Evolutionary conservation across 441 rosid genomes (phyloP).

Genomic region (Bruguiera hainesii): DNA sequence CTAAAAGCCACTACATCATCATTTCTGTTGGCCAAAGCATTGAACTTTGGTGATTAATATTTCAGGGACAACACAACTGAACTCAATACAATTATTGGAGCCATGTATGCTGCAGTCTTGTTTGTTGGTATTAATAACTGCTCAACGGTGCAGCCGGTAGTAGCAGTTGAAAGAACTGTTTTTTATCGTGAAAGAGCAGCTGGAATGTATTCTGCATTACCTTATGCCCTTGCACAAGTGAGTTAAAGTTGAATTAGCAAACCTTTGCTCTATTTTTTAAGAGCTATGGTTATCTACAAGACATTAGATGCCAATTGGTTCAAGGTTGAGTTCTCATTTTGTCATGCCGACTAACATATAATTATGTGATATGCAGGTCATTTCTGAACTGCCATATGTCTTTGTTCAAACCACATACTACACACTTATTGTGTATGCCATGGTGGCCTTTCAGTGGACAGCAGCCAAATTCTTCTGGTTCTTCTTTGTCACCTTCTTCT

Average conservation of each 20-base stretch:
- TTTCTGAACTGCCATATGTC: conserved; percentile 76
- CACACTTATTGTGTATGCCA: conserved; percentile 66
- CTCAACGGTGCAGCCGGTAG: conserved; percentile 74
- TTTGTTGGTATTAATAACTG: conserved; percentile 77
- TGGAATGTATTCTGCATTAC: conserved; percentile 89
- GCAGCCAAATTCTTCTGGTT: conserved; percentile 85
- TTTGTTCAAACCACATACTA: conserved; percentile 66
- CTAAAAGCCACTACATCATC: not conserved
- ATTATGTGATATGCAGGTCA: conserved; percentile 47
- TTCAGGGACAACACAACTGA: conserved; percentile 50
- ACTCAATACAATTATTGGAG: conserved; percentile 74
- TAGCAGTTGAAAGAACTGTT: conserved; percentile 78
- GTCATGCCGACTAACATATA: not conserved
- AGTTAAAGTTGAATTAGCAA: not conserved
- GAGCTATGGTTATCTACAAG: too few species aligned
- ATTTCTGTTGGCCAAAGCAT: not conserved
- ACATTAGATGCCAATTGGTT: too few species aligned
- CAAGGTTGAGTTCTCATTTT: too few species aligned
- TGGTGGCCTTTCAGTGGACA: conserved; percentile 87
- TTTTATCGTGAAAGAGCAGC: conserved; percentile 93
- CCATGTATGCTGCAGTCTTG: conserved; percentile 76
- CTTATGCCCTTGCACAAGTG: conserved; percentile 94
- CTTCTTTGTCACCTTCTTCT: conserved; percentile 67
- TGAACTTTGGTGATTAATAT: conserved; percentile 6
- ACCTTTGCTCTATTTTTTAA: too few species aligned